phyloP scores from a whole-genome alignment of 2,329 filamentous ascomycete species.

The Fusarium staphyleae region DNA sequence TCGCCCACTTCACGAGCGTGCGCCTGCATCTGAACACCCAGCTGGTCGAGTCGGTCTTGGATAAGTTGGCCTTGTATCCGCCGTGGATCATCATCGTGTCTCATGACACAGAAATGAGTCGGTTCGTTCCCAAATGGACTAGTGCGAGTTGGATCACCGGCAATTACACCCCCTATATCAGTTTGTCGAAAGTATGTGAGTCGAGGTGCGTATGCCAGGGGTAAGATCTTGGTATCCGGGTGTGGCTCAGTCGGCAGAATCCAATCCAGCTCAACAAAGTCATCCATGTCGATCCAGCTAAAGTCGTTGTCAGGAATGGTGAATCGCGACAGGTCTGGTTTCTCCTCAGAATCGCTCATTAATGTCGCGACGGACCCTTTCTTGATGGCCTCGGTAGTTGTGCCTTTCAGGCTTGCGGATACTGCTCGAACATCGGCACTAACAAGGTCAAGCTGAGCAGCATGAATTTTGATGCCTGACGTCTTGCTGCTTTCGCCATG shows the following conservation, averaged over 20 bases:
- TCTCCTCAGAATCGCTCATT: slow-evolving; percentile 62
- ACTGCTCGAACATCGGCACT: slow-evolving; percentile 92
- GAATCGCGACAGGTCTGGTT: slow-evolving; percentile 82
- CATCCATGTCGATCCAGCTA: slow-evolving; percentile 99
- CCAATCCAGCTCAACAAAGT: slow-evolving; percentile 98
- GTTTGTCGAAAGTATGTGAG: slow-evolving; percentile 98
- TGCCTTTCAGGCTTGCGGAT: slow-evolving; percentile 86
- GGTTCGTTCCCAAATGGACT: slow-evolving; percentile 93
- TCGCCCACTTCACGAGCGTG: slow-evolving; percentile 78
- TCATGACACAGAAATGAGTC: slow-evolving; percentile 96
- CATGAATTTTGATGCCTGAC: slow-evolving; percentile 93
- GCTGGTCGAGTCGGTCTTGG: slow-evolving; percentile 76
- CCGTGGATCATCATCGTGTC: slow-evolving; percentile 84
- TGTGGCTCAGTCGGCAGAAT: slow-evolving; percentile 89
- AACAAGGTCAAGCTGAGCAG: slow-evolving; percentile 90
- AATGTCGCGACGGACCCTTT: slow-evolving; percentile 61
- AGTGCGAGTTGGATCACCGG: slow-evolving; percentile 79
- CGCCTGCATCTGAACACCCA: slow-evolving; percentile 78
- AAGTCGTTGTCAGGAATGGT: slow-evolving; percentile 95
- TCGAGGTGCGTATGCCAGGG: slow-evolving; percentile 89
- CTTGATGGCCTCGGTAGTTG: slow-evolving; percentile 77
- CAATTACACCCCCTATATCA: slow-evolving; percentile 82
- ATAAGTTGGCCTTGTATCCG: slow-evolving; percentile 88
- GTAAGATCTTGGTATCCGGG: slow-evolving; percentile 92
- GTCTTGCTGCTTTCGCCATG: slow-evolving; percentile 77